Evolutionary conservation across 495 filamentous ascomycete genomes (phyloP).

Genomic region (Usnea hakonensis): DNA sequence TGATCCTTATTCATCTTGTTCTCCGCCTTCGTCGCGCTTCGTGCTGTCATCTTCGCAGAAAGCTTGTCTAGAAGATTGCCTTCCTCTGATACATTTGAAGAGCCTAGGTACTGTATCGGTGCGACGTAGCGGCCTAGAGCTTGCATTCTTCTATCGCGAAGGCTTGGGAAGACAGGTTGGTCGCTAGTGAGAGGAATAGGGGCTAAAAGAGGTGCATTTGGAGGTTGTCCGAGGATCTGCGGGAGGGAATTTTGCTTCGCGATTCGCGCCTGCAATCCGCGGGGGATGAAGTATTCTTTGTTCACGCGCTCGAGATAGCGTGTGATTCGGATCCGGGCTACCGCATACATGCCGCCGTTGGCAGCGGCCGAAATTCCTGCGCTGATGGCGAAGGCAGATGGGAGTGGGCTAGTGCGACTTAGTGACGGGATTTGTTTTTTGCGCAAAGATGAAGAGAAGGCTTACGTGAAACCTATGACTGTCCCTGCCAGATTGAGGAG

Average conservation of each 20-base stretch:
- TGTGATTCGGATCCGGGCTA: neutral
- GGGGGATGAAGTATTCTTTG: neutral
- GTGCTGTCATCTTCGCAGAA: neutral
- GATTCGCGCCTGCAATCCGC: constrained; percentile 27
- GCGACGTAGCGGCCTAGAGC: neutral
- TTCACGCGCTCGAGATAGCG: neutral
- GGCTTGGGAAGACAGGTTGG: neutral
- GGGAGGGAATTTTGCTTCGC: constrained; percentile 38
- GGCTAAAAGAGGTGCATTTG: neutral
- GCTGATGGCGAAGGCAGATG: neutral
- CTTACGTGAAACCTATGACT: neutral
- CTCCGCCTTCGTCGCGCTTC: neutral
- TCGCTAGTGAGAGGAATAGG: neutral
- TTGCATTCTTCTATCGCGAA: neutral
- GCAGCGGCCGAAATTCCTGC: neutral
- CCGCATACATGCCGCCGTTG: neutral
- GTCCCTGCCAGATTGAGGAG: neutral
- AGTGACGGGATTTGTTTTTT: neutral
- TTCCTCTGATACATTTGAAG: neutral
- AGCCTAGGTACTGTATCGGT: neutral
- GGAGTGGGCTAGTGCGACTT: neutral
- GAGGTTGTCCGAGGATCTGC: constrained; percentile 5
- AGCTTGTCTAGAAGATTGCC: neutral
- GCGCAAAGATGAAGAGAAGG: neutral
- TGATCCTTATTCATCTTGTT: neutral